Conservation (phyloP, 495 filamentous ascomycete genomes). For the Xylaria bambusicola region DNA sequence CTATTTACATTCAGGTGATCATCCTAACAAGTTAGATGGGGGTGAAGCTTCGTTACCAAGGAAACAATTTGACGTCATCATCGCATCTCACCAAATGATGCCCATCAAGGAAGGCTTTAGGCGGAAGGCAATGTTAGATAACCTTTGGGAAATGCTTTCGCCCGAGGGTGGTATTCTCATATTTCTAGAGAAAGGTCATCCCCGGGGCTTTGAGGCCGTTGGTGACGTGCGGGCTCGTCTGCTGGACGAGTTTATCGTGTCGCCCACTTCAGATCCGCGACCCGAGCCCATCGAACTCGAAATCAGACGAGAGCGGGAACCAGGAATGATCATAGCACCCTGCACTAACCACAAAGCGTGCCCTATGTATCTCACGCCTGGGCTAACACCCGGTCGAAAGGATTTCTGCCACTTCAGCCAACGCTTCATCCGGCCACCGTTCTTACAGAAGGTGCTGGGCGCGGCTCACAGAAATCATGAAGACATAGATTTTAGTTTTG, state of each 20-base stretch:
- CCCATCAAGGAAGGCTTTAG: conserved; percentile 67
- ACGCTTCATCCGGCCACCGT: conserved; percentile 79
- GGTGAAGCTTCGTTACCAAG: conserved; percentile 49
- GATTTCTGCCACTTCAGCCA: conserved; percentile 93
- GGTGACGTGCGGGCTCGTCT: conserved; percentile 78
- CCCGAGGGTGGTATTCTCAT: conserved; percentile 86
- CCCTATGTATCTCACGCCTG: conserved; percentile 79
- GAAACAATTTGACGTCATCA: conserved; percentile 86
- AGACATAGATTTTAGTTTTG: conserved; percentile 84
- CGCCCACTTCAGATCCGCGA: conserved; percentile 53
- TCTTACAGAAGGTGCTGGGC: conserved; percentile 76
- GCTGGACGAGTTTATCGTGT: conserved; percentile 72
- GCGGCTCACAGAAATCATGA: conserved; percentile 76
- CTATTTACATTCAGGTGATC: conserved; percentile 62
- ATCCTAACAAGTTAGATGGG: conserved; percentile 44
- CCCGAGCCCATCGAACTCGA: conserved; percentile 34
- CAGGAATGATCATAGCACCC: conserved; percentile 91
- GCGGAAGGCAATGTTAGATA: conserved; percentile 76
- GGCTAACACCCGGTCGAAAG: conserved; percentile 68
- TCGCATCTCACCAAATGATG: conserved; percentile 82
- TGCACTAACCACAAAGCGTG: conserved; percentile 90
- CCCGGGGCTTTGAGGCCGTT: conserved; percentile 88
- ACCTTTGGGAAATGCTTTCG: conserved; percentile 83
- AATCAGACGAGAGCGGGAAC: conserved; percentile 49
- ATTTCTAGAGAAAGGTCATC: conserved; percentile 87